Evolutionary conservation across 805 yeast species (phyloP).

Genomic region (Metschnikowia chrysomelidarum): DNA sequence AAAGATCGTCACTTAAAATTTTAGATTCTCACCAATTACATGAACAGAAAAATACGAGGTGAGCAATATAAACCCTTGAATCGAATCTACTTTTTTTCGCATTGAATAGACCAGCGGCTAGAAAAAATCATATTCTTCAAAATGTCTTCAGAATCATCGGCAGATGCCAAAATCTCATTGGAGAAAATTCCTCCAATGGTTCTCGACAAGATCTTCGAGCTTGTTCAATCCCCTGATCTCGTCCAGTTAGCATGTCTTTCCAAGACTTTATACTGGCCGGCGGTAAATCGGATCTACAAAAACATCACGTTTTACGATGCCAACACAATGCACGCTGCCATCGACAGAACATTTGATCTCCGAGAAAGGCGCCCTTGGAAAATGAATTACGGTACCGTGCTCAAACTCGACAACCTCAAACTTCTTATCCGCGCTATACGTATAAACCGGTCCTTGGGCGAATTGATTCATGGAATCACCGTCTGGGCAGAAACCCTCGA

Average conservation of each 20-base stretch:
- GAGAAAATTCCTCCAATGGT: conserved; percentile 23
- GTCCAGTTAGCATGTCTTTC: conserved; percentile 22
- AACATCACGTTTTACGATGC: no score
- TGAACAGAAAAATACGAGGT: no score
- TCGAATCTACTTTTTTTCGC: no score
- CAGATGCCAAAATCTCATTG: no score
- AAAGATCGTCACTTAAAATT: no score
- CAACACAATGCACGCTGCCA: no score
- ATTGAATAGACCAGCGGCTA: no score
- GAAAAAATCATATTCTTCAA: no score
- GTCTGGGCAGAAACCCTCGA: conserved; percentile 4
- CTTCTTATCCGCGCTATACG: conserved; percentile 16
- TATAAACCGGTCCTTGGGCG: conserved; percentile 14
- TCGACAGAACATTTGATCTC: no score
- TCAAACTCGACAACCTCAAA: conserved; percentile 13
- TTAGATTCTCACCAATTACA: no score
- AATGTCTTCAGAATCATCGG: no score
- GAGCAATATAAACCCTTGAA: no score
- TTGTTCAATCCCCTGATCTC: conserved; percentile 22
- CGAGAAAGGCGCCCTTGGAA: conserved; percentile 21
- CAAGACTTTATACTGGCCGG: conserved; percentile 26
- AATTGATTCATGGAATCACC: conserved; percentile 10
- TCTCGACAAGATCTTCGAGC: conserved; percentile 20
- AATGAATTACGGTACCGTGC: conserved; percentile 17
- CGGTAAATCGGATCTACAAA: conserved; percentile 24